These are phyloP conservation scores for Kazachstania kunashirensis DNA, from an alignment of 805 yeast genomes.

Conservation along the genomic window DNA sequence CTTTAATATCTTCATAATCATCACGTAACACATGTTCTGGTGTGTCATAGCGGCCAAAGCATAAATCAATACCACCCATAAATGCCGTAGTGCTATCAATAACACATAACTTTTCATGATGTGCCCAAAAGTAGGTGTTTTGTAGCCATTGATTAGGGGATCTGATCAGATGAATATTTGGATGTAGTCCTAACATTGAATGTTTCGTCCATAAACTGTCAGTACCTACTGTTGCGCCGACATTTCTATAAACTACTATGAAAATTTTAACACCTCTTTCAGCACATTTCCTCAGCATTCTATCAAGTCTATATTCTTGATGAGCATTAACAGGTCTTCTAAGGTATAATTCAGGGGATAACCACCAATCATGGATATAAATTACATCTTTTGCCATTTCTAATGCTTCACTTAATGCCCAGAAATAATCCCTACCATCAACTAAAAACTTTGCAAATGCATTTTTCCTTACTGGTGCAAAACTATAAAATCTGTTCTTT, in stretches of 20 bases:
- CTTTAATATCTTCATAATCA: constrained; percentile 44
- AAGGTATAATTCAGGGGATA: constrained; percentile 85
- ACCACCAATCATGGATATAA: constrained; percentile 98
- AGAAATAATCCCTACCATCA: constrained; percentile 90
- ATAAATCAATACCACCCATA: constrained; percentile 90
- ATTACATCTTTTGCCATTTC: constrained; percentile 90
- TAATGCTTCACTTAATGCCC: constrained; percentile 90
- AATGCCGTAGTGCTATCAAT: constrained; percentile 84
- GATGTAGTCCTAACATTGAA: constrained; percentile 74
- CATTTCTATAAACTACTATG: constrained; percentile 86
- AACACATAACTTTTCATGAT: constrained; percentile 86
- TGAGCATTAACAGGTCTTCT: constrained; percentile 93
- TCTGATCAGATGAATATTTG: constrained; percentile 79
- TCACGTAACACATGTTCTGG: constrained; percentile 89
- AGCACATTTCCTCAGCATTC: constrained; percentile 81
- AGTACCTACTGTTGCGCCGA: constrained; percentile 84
- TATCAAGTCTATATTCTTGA: constrained; percentile 86
- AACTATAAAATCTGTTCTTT: constrained; percentile 70
- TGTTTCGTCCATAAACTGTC: constrained; percentile 94
- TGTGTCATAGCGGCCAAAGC: constrained; percentile 93
- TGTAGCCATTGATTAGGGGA: constrained; percentile 94
- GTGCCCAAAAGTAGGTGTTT: constrained; percentile 96
- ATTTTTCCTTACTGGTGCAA: constrained; percentile 82
- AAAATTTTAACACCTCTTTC: constrained; percentile 91
- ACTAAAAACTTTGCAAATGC: constrained; percentile 95